Evolutionary conservation across 345 rosid genomes (phyloP), one percentile per base, ranked within the genome.

Genomic region (Euphorbia pulcherrima): DNA sequence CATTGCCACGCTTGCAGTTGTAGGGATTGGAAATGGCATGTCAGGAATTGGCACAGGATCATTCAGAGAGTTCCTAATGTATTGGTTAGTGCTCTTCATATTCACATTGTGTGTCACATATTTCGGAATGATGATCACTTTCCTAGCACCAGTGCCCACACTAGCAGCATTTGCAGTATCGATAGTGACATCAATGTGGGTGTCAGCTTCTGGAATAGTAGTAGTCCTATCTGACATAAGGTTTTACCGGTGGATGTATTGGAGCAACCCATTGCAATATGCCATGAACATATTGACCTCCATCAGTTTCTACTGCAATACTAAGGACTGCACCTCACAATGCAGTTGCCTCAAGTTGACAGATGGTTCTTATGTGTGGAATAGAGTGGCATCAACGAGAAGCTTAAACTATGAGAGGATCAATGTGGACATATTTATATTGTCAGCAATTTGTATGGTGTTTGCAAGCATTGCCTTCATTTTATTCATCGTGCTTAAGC

Each of bases 41-140:
- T 70, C 79, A 64, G 79, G 73, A 41, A 68, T 74, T 51, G 72
- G 75, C 64, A 74, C 79, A 41, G 68, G 79, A 46, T 61, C 75
- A 16, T 21, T 61, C 23, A 54, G 46, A 27, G 75, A 77, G 14
- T 74, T 72, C 69, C 35, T 74, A 2, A 56, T 33, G 58, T 77
- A 77, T 61, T 77, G 83, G 81, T 29, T 57, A 29, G 69, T 71
- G 23, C 68, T 77, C 69, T 72, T 73, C 60, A 54, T 74, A 29
- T 75, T 81, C 71, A 81, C 72, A 23, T 27, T 74, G 11, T 67
- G 69, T 29, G 35, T 57, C 37, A 77, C 79, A 55, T 74, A 77
- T 47, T 81, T 75, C 2, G 82, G 80, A 33, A 75, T 69, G 75
- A 75, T 81, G 84, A 68, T 78, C 66, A 78, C 82, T 62, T 70